Percentiles rank a stretch among this genome's conserved stretches.
phyloP scores from a whole-genome alignment of 805 yeast genomes.

The Scheffersomyces stipitis region DNA sequence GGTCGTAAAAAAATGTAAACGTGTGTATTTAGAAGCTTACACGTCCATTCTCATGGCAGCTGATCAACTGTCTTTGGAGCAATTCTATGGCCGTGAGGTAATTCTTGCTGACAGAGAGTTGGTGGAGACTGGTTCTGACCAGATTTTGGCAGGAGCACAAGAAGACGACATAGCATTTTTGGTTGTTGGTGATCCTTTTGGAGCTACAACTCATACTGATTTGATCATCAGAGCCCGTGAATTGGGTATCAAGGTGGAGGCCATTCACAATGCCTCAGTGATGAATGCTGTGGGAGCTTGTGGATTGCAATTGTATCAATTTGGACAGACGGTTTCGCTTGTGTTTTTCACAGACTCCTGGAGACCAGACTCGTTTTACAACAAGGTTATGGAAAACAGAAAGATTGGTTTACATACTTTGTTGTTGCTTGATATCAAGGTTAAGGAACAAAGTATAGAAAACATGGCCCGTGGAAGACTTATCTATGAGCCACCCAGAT shows the following conservation, averaged over 20 bases:
- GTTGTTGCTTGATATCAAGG: slow-evolving; percentile 86
- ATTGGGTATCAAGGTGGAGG: slow-evolving; percentile 71
- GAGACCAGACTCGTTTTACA: slow-evolving; percentile 96
- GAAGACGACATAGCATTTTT: slow-evolving; percentile 86
- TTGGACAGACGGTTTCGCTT: slow-evolving; percentile 96
- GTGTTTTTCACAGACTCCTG: slow-evolving; percentile 94
- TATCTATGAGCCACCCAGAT: slow-evolving; percentile 95
- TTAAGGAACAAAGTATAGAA: slow-evolving; percentile 93
- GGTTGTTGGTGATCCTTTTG: slow-evolving; percentile 97
- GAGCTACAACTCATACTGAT: slow-evolving; percentile 98
- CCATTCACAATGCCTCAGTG: slow-evolving; percentile 92
- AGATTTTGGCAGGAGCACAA: slow-evolving; percentile 73
- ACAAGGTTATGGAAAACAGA: slow-evolving; percentile 85
- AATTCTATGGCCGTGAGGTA: slow-evolving; percentile 81
- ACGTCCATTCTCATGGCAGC: slow-evolving; percentile 96
- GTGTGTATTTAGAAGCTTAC: slow-evolving; percentile 94
- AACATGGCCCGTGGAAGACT: slow-evolving; percentile 90
- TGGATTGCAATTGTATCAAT: slow-evolving; percentile 90
- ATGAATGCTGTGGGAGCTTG: slow-evolving; percentile 99
- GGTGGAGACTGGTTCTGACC: slow-evolving; percentile 87
- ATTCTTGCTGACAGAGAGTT: slow-evolving; percentile 91
- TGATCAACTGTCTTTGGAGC: slow-evolving; percentile 67
- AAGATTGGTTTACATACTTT: slow-evolving; percentile 89
- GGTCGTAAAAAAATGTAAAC: slow-evolving; percentile 73
- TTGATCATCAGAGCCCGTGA: slow-evolving; percentile 89